A percentile compares a stretch with the other conserved stretches of the same genome.
Evolutionary conservation across 768 basidiomycete genomes (phyloP).

Genomic region (Xanthoconium purpureum): DNA sequence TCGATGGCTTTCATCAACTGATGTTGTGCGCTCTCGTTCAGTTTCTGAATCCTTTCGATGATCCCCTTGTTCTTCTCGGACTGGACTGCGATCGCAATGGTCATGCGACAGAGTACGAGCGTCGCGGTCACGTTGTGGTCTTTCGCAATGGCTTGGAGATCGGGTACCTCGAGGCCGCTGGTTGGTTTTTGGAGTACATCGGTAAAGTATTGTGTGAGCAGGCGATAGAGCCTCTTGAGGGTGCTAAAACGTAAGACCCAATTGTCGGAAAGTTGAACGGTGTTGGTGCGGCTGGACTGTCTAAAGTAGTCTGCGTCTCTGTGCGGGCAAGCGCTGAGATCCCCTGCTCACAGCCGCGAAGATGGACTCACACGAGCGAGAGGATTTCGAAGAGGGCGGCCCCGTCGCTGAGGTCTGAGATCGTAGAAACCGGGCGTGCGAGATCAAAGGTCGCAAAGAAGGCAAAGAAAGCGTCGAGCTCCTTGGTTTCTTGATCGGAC

Average conservation of each 20-base stretch:
- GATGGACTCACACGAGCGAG: conserved; percentile 60
- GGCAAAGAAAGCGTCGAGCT: conserved; percentile 77
- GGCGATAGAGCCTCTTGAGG: conserved; percentile 80
- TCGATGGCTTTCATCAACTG: conserved; percentile 92
- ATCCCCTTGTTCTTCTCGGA: conserved; percentile 86
- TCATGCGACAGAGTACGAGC: conserved; percentile 73
- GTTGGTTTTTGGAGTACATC: conserved; percentile 82
- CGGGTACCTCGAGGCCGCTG: conserved; percentile 76
- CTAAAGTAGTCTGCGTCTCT: conserved; percentile 83
- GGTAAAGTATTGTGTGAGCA: conserved; percentile 85
- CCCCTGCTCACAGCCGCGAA: background rate
- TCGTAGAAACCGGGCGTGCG: conserved; percentile 54
- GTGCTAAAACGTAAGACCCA: conserved; percentile 86
- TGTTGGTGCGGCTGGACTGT: conserved; percentile 51
- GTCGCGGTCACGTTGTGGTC: conserved; percentile 64
- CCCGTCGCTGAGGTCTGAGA: conserved; percentile 78
- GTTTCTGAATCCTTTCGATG: conserved; percentile 82
- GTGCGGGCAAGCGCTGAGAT: conserved; percentile 11
- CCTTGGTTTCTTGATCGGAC: conserved; percentile 48
- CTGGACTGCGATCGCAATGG: conserved; percentile 84
- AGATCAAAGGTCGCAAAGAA: conserved; percentile 78
- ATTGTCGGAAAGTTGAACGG: conserved; percentile 70
- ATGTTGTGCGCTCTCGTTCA: conserved; percentile 83
- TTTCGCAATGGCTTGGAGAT: conserved; percentile 83
- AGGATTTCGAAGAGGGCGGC: conserved; percentile 73